Percentiles rank a stretch among this genome's conserved stretches.
phyloP scores from a whole-genome alignment of 192 early-diverging fungal genomes.

The Rhizoclosmatium sp. region DNA sequence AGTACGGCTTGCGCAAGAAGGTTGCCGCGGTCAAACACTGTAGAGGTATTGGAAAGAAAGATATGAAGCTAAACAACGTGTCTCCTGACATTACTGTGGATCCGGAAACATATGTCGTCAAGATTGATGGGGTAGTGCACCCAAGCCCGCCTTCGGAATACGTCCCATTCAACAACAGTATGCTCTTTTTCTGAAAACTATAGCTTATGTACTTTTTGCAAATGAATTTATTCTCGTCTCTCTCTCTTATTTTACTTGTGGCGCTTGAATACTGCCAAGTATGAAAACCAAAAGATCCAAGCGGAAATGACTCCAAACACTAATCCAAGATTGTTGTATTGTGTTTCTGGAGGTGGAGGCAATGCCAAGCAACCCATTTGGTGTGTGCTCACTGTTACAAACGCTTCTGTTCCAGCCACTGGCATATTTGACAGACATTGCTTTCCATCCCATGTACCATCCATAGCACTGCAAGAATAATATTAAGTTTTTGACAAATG shows the following conservation, averaged over 20 bases:
- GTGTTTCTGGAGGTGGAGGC: background rate
- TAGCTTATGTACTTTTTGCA: too few relatives aligned
- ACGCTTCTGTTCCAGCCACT: background rate
- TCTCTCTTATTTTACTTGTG: background rate
- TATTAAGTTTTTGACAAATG: background rate
- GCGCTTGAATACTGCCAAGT: background rate
- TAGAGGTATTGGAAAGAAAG: slow-evolving; percentile 78
- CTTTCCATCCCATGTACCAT: background rate
- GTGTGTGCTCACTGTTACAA: background rate
- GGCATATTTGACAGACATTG: background rate
- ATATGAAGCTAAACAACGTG: slow-evolving; percentile 86
- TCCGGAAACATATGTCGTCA: slow-evolving; percentile 91
- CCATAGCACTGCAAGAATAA: too few relatives aligned
- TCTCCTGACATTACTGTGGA: slow-evolving; percentile 84
- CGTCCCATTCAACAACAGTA: slow-evolving; percentile 3
- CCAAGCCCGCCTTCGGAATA: slow-evolving; percentile 2
- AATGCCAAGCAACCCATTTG: background rate
- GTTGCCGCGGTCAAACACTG: slow-evolving; percentile 78
- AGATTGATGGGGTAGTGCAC: slow-evolving; percentile 68
- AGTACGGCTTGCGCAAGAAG: slow-evolving; percentile 74
- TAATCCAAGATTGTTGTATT: background rate
- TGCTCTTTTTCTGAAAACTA: slow-evolving; percentile 10
- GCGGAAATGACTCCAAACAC: background rate
- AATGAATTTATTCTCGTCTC: background rate
- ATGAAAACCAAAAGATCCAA: background rate